Evolutionary conservation across 2,329 filamentous ascomycete genomes (phyloP).

Genomic region (Beauveria rudraprayagi): DNA sequence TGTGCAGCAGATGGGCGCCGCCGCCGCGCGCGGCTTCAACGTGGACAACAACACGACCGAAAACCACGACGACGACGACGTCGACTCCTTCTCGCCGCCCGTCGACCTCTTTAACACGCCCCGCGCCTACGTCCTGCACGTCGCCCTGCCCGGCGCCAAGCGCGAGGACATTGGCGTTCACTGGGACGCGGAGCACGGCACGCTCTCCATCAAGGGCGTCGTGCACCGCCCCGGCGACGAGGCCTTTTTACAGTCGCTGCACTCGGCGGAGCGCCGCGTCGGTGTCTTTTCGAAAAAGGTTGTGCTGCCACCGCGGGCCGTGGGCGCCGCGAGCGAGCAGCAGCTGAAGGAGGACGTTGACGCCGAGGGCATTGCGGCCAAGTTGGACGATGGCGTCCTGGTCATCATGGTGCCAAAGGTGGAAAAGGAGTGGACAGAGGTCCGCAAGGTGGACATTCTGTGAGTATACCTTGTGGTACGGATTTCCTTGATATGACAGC

Average conservation of each 20-base stretch:
- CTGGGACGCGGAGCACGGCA: conserved; percentile 62
- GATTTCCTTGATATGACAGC: not conserved
- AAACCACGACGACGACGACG: conserved; percentile 16
- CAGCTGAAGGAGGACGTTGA: conserved; percentile 42
- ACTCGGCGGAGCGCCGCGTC: conserved; percentile 59
- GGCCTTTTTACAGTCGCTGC: conserved; percentile 55
- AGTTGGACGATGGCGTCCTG: conserved; percentile 70
- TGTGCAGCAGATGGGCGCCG: conserved; percentile 32
- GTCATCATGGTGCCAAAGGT: conserved; percentile 69
- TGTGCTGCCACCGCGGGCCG: conserved; percentile 42
- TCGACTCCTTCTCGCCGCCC: conserved; percentile 51
- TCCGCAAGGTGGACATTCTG: conserved; percentile 51
- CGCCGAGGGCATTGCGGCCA: conserved; percentile 59
- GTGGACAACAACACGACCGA: conserved; percentile 3
- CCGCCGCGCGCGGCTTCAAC: conserved; percentile 26
- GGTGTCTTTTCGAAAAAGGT: conserved; percentile 69
- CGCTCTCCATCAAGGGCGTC: conserved; percentile 62
- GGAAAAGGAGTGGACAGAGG: conserved; percentile 57
- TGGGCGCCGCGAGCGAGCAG: conserved; percentile 33
- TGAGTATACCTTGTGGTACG: conserved; percentile 19
- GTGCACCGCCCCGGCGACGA: conserved; percentile 67
- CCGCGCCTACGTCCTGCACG: conserved; percentile 58
- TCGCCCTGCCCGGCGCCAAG: conserved; percentile 69
- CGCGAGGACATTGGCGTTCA: conserved; percentile 71
- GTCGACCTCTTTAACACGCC: conserved; percentile 68